phyloP scores from a whole-genome alignment of 257 asterid genomes.

The Lantana camara region DNA sequence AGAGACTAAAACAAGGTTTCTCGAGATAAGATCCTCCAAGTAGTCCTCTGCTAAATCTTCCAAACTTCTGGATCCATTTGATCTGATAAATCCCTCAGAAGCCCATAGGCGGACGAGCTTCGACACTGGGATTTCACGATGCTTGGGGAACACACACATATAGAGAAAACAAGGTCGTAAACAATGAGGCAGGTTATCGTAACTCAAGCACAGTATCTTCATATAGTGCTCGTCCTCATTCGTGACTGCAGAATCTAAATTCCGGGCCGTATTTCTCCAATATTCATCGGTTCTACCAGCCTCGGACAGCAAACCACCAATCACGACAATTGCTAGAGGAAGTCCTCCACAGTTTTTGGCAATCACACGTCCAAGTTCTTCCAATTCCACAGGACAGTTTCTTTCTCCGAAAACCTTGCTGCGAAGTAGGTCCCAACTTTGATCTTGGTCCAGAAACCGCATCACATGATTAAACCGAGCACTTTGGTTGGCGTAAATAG shows the following conservation, averaged over 20 bases:
- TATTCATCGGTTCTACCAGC: neutral
- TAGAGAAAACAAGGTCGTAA: too few species aligned
- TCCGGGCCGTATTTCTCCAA: slow-evolving; percentile 15
- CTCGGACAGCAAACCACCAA: slow-evolving; percentile 26
- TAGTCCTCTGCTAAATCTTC: slow-evolving; percentile 22
- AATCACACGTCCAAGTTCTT: slow-evolving; percentile 24
- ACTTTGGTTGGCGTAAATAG: neutral
- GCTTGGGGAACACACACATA: slow-evolving; percentile 18
- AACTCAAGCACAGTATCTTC: slow-evolving; percentile 20
- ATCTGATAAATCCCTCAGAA: slow-evolving; percentile 26
- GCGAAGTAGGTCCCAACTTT: slow-evolving; percentile 22
- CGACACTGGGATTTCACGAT: neutral
- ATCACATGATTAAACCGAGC: neutral
- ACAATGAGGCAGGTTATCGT: slow-evolving; percentile 27
- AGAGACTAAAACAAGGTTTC: slow-evolving; percentile 19
- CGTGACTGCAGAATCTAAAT: neutral
- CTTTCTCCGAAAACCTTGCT: slow-evolving; percentile 11
- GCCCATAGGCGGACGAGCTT: slow-evolving; percentile 18
- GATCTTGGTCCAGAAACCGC: neutral
- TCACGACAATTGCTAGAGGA: slow-evolving; percentile 28
- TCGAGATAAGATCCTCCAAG: slow-evolving; percentile 23
- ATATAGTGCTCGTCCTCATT: slow-evolving; percentile 4
- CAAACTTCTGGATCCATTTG: neutral
- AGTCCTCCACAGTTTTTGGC: slow-evolving; percentile 27
- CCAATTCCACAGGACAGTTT: slow-evolving; percentile 3